Evolutionary conservation across 2,329 filamentous ascomycete species (phyloP).

Genomic region (Clarireedia paspali): DNA sequence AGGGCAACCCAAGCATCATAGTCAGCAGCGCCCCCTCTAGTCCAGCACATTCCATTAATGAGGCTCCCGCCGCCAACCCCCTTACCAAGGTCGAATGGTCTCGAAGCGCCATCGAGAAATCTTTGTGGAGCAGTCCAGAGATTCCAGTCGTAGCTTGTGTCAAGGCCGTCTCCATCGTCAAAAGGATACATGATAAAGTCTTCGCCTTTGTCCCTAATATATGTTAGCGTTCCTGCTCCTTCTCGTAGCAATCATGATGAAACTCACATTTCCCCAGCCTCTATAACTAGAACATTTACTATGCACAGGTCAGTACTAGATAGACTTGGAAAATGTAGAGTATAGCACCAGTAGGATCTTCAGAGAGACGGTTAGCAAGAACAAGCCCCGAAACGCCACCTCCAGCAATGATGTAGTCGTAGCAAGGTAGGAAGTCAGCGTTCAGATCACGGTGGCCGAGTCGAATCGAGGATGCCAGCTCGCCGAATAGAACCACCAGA

Average conservation of each 20-base stretch:
- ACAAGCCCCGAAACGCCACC: conserved; percentile 40
- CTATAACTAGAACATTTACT: conserved; percentile 23
- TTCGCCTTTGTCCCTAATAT: conserved; percentile 20
- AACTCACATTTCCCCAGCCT: conserved; percentile 21
- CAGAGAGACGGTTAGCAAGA: conserved; percentile 36
- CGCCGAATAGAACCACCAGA: not conserved
- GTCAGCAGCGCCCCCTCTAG: conserved; percentile 15
- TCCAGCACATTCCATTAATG: conserved; percentile 34
- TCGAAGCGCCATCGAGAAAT: conserved; percentile 19
- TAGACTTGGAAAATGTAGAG: not conserved
- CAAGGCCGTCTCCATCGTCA: conserved; percentile 26
- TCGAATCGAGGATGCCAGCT: conserved; percentile 10
- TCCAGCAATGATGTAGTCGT: conserved; percentile 37
- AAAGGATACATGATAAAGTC: conserved; percentile 20
- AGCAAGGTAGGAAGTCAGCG: conserved; percentile 22
- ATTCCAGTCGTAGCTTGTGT: conserved; percentile 35
- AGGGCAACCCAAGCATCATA: conserved; percentile 35
- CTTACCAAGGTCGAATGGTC: conserved; percentile 19
- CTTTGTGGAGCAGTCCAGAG: conserved; percentile 33
- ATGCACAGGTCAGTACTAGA: not conserved
- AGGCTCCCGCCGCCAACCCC: conserved; percentile 33
- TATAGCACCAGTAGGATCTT: conserved; percentile 23
- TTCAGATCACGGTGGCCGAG: conserved; percentile 17
- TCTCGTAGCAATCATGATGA: not conserved
- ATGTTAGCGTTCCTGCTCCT: not conserved